Percentiles rank a stretch among this genome's conserved stretches.
Conservation (phyloP, 164 flowering plant genomes). For the Warburgia ugandensis region DNA sequence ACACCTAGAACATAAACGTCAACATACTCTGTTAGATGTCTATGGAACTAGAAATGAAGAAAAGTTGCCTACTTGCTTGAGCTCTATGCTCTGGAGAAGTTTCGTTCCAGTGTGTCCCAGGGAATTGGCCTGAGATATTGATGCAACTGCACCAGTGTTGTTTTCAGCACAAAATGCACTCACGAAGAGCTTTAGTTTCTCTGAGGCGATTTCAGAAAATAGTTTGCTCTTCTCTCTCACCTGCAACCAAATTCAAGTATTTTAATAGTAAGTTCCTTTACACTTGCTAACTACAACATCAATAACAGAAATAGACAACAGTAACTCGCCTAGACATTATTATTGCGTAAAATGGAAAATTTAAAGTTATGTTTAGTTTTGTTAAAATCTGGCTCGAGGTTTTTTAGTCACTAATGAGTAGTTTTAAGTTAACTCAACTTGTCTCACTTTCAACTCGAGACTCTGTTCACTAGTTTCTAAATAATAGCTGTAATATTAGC, state of each 20-base stretch:
- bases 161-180: slow-evolving; percentile 61
- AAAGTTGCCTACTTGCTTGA: slow-evolving; percentile 51
- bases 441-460: too few relatives aligned
- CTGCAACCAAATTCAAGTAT: slow-evolving; percentile 34
- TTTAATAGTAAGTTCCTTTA: neutral
- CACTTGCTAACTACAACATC: neutral
- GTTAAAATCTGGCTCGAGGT: too few relatives aligned
- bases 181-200: slow-evolving; percentile 46
- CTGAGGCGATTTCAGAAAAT: slow-evolving; percentile 39
- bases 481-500: too few relatives aligned
- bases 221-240: slow-evolving; percentile 36
- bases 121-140: slow-evolving; percentile 46
- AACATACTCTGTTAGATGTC: too few relatives aligned
- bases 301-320: neutral
- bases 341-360: too few relatives aligned
- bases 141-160: slow-evolving; percentile 28
- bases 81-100: slow-evolving; percentile 42
- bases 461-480: too few relatives aligned
- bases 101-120: slow-evolving; percentile 28
- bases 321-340: too few relatives aligned
- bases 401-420: too few relatives aligned
- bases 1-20: too few relatives aligned
- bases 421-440: too few relatives aligned
- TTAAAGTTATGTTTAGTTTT: too few relatives aligned
- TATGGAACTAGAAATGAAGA: too few relatives aligned